Evolutionary conservation across 2,329 filamentous ascomycete genomes (phyloP).

Genomic region (Fusarium verrucosum): DNA sequence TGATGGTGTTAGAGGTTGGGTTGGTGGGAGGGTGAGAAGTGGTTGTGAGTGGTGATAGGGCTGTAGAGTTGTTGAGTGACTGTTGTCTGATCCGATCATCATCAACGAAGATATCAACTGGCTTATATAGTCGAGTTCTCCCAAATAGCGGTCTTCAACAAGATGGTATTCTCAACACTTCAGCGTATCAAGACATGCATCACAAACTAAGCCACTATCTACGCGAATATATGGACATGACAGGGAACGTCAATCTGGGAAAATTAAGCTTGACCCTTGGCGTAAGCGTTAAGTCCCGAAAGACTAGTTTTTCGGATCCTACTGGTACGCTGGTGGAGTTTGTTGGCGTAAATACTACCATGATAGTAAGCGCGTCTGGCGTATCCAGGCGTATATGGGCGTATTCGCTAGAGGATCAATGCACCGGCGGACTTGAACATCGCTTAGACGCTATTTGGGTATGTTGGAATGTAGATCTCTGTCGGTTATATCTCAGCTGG

Average conservation of each 20-base stretch:
- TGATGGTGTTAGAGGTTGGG: not conserved
- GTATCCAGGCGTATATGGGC: conserved; percentile 17
- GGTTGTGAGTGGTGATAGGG: not conserved
- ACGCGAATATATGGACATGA: not conserved
- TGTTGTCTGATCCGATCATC: not conserved
- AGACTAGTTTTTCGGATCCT: too few relatives aligned
- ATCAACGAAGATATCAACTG: not conserved
- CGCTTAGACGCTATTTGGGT: accelerated
- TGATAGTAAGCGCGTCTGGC: not conserved
- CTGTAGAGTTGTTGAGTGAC: not conserved
- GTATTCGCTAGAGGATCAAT: not conserved
- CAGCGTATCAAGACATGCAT: not conserved
- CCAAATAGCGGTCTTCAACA: accelerated
- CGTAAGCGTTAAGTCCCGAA: not conserved
- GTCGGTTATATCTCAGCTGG: accelerated
- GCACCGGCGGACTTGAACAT: not conserved
- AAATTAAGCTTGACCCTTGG: conserved; percentile 1
- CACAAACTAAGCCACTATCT: not conserved
- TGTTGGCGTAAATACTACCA: not conserved
- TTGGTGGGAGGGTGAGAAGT: not conserved
- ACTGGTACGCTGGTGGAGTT: not conserved
- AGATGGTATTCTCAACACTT: too few relatives aligned
- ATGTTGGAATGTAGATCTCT: accelerated
- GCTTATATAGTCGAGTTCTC: conserved; percentile 3
- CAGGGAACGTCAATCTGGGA: not conserved